phyloP scores from a whole-genome alignment of 2,329 filamentous ascomycete species.

The Penicillium sp. region DNA sequence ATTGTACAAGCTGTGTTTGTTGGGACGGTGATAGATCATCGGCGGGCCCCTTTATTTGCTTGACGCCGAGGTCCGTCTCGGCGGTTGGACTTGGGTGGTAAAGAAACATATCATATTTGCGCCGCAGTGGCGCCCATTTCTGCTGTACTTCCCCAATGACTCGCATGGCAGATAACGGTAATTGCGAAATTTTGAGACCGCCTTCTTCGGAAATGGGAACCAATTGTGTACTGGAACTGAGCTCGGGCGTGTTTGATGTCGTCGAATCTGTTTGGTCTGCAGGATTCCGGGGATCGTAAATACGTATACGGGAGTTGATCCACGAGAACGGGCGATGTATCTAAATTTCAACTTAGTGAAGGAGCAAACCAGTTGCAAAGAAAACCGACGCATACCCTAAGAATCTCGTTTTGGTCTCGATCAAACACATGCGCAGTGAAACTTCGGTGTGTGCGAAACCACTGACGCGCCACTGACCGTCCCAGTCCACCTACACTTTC shows the following conservation, averaged over 20 bases:
- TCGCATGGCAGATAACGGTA: constrained; percentile 56
- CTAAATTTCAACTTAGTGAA: not conserved
- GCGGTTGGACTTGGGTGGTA: constrained; percentile 44
- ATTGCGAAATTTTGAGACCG: constrained; percentile 50
- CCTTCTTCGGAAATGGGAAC: constrained; percentile 36
- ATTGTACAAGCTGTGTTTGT: constrained; percentile 39
- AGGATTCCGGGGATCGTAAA: constrained; percentile 50
- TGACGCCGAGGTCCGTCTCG: constrained; percentile 33
- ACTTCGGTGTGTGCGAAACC: constrained; percentile 59
- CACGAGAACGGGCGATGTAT: constrained; percentile 58
- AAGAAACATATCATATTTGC: constrained; percentile 65
- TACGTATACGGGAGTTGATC: constrained; percentile 57
- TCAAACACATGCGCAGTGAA: constrained; percentile 66
- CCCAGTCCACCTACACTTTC: constrained; percentile 60
- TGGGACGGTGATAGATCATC: constrained; percentile 49
- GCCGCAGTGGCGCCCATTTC: constrained; percentile 58
- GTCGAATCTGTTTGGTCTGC: constrained; percentile 26
- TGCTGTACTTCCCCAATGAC: constrained; percentile 62
- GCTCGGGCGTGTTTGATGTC: constrained; percentile 43
- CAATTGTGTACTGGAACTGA: constrained; percentile 40
- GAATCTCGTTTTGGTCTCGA: constrained; percentile 55
- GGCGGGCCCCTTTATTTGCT: constrained; percentile 40
- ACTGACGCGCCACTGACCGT: constrained; percentile 54
- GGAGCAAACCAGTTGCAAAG: not conserved
- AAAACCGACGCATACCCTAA: constrained; percentile 39